Conservation (phyloP, 805 yeast species). For the Wickerhamiella nectarea region DNA sequence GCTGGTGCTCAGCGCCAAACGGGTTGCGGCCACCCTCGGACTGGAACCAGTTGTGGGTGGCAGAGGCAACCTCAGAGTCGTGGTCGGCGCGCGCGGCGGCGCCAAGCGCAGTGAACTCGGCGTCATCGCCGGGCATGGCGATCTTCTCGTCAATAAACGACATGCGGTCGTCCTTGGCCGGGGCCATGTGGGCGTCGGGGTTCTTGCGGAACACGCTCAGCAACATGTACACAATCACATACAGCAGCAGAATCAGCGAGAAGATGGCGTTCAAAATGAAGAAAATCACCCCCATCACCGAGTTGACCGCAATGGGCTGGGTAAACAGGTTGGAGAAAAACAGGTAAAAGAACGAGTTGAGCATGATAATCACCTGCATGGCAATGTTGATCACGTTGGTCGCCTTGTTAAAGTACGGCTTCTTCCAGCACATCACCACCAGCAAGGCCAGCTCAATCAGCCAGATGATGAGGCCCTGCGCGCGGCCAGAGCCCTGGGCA, state of each 20-base stretch:
- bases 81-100: slow-evolving; percentile 71
- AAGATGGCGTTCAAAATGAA: slow-evolving; percentile 83
- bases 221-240: slow-evolving; percentile 53
- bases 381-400: slow-evolving; percentile 66
- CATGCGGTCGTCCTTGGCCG: slow-evolving; percentile 83
- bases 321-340: slow-evolving; percentile 77
- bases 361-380: slow-evolving; percentile 54
- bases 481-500: slow-evolving; percentile 67
- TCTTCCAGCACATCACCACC: slow-evolving; percentile 43
- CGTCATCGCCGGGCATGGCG: slow-evolving; percentile 30
- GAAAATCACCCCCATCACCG: slow-evolving; percentile 86
- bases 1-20: slow-evolving; percentile 3
- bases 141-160: slow-evolving; percentile 40
- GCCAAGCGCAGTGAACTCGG: slow-evolving; percentile 55
- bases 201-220: slow-evolving; percentile 49
- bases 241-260: slow-evolving; percentile 55
- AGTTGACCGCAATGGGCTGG: slow-evolving; percentile 63
- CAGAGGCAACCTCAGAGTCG: slow-evolving; percentile 35
- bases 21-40: slow-evolving; percentile 8
- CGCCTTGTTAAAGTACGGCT: slow-evolving; percentile 71
- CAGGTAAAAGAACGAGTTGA: slow-evolving; percentile 72
- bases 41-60: slow-evolving; percentile 19
- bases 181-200: slow-evolving; percentile 79
- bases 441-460: slow-evolving; percentile 61
- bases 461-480: slow-evolving; percentile 67